phyloP scores from a whole-genome alignment of 2,329 filamentous ascomycete species.

The Dactylella cylindrospora region DNA sequence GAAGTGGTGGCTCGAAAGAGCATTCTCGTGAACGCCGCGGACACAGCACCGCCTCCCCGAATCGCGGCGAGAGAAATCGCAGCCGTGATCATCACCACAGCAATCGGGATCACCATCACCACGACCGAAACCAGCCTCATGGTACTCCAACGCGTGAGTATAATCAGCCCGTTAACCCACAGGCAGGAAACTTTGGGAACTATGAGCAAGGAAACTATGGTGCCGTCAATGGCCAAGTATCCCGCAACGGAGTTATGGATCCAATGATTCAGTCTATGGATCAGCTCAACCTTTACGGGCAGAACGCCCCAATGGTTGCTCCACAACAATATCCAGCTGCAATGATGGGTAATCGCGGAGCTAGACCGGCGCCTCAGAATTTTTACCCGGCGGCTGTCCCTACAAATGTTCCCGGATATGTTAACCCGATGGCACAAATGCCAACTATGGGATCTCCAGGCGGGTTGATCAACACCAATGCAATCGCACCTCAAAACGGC shows the following conservation, averaged over 20 bases:
- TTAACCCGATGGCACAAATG: slow-evolving; percentile 43
- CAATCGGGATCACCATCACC: slow-evolving; percentile 44
- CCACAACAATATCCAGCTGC: slow-evolving; percentile 42
- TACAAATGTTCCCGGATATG: slow-evolving; percentile 23
- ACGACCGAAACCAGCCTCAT: slow-evolving; percentile 42
- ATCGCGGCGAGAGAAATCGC: slow-evolving; percentile 45
- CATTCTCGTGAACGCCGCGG: slow-evolving; percentile 42
- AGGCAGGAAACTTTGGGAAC: slow-evolving; percentile 38
- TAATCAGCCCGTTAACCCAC: slow-evolving; percentile 39
- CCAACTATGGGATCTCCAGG: slow-evolving; percentile 25
- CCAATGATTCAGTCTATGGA: slow-evolving; percentile 47
- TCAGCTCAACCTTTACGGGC: slow-evolving; percentile 45
- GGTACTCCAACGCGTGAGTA: slow-evolving; percentile 40
- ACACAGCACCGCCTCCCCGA: slow-evolving; percentile 45
- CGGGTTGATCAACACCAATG: slow-evolving; percentile 45
- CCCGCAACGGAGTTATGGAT: slow-evolving; percentile 46
- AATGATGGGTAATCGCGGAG: slow-evolving; percentile 40
- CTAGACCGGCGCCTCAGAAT: slow-evolving; percentile 19
- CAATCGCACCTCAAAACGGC: slow-evolving; percentile 46
- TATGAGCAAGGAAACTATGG: slow-evolving; percentile 46
- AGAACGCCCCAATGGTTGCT: slow-evolving; percentile 24
- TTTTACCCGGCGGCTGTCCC: slow-evolving; percentile 44
- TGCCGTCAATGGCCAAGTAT: slow-evolving; percentile 44
- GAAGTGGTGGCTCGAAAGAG: slow-evolving; percentile 53
- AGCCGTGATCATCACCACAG: slow-evolving; percentile 44